Evolutionary conservation across 805 yeast species (phyloP), one percentile per base, ranked within the genome.

Genomic region (Myxozyma monticola): DNA sequence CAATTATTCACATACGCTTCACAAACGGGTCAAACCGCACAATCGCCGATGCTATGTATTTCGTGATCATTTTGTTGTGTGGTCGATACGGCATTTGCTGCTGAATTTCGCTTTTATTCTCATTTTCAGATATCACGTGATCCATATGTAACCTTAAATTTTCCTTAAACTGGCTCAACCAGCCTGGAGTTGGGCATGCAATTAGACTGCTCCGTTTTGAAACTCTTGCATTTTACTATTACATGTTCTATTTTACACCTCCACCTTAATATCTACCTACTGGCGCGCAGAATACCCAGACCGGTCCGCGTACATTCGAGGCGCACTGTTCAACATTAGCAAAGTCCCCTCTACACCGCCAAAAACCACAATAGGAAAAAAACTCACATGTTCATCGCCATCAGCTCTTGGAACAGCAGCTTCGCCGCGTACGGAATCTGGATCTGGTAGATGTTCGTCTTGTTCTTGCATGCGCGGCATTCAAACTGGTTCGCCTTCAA

Each of bases 391-490:
- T 93, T 93, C 99, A 93, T 93, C 36, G 99, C 96, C 98, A 93
- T 93, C 67, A 93, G 79, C 74, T 93, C 99, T 75, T 93, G 99
- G 88, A 93, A 93, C 69, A 93, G 75, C 67, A 93, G 78, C 74
- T 93, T 93, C 47, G 99, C 99, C 41, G 99, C 99, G 69, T 93
- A 93, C 41, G 99, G 99, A 65, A 93, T 88, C 66, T 91, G 96
- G 17, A 61, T 52, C 77, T 93, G 99, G 73, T 88, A 93, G 64
- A 93, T 91, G 72, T 91, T 95, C 59, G 97, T 93, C 79, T 93
- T 93, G 75, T 93, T 93, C 73, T 93, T 91, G 77, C 99, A 93
- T 44, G 96, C 88, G 62, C 96, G 88, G 75, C 99, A 93, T 74
- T 93, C 99, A 67, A 88, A 93, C 75, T 93, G 98, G 67, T 88